Percentiles rank a stretch among this genome's conserved stretches.
Evolutionary conservation across 164 flowering plant species (phyloP).

Genomic region (Dillenia turbinata): DNA sequence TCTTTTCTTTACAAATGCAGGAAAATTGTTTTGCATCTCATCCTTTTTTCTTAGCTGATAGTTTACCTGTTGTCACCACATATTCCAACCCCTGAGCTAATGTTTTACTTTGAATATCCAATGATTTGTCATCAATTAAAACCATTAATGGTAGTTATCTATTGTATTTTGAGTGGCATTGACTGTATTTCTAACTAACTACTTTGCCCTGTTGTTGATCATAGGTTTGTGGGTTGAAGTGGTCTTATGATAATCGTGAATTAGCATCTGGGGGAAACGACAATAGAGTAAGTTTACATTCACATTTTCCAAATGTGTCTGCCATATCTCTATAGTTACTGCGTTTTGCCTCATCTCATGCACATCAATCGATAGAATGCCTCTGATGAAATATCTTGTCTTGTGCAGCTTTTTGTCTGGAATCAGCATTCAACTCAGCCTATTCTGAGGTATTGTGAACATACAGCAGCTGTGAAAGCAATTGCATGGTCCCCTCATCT

Average conservation of each 20-base stretch:
- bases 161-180: too few species aligned
- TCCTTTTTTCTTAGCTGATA: neutral
- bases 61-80: too few species aligned
- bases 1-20: too few species aligned
- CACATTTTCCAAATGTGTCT: neutral
- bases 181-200: too few species aligned
- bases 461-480: conserved; percentile 98
- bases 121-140: too few species aligned
- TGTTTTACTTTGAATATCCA: too few species aligned
- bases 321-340: too few species aligned
- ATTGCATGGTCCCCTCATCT: conserved; percentile 99
- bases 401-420: conserved; percentile 89
- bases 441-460: conserved; percentile 81
- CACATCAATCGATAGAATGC: neutral
- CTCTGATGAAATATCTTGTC: conserved; percentile 8
- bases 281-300: conserved; percentile 51
- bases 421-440: conserved; percentile 93
- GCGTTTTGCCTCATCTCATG: too few species aligned
- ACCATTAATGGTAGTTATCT: too few species aligned
- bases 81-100: too few species aligned
- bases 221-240: conserved; percentile 96
- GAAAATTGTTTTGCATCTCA: neutral
- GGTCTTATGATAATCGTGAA: conserved; percentile 97
- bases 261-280: conserved; percentile 99
- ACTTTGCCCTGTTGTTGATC: too few species aligned